A percentile compares a stretch with the other conserved stretches of the same genome.
These are phyloP conservation scores for Yueomyces sinensis DNA, from an alignment of 805 yeast genomes.

Conservation along the genomic window DNA sequence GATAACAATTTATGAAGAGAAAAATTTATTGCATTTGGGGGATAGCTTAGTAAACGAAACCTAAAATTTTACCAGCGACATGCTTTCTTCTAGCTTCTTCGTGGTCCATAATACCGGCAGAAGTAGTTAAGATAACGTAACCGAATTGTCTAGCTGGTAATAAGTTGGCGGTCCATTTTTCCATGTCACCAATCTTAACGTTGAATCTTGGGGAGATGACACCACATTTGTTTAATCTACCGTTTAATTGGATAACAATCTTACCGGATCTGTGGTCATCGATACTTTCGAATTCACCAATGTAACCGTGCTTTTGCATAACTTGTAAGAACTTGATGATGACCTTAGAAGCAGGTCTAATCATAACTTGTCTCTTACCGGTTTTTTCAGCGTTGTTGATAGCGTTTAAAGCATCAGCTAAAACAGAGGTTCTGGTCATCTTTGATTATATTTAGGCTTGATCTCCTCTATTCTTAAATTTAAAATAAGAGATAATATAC, in stretches of 20 bases:
- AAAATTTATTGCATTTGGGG: neutral
- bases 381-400: constrained; percentile 99
- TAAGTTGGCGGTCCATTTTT: constrained; percentile 97
- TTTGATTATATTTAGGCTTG: too few species aligned
- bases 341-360: constrained; percentile 97
- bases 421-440: constrained; percentile 97
- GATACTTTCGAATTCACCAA: constrained; percentile 95
- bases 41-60: constrained; percentile 74
- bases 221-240: constrained; percentile 98
- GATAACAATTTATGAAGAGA: too few species aligned
- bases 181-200: constrained; percentile 89
- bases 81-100: constrained; percentile 99
- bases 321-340: constrained; percentile 93
- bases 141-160: constrained; percentile 99
- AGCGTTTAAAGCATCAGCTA: constrained; percentile 96
- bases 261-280: constrained; percentile 99
- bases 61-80: constrained; percentile 97
- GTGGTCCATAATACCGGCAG: constrained; percentile 99
- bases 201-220: constrained; percentile 98
- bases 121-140: constrained; percentile 93
- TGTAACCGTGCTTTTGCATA: constrained; percentile 98
- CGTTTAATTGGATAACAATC: constrained; percentile 92
- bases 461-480: too few species aligned
- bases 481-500: too few species aligned
- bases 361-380: constrained; percentile 97